phyloP scores from a whole-genome alignment of 2,329 filamentous ascomycete species.

The Daldinia eschscholtzii region DNA sequence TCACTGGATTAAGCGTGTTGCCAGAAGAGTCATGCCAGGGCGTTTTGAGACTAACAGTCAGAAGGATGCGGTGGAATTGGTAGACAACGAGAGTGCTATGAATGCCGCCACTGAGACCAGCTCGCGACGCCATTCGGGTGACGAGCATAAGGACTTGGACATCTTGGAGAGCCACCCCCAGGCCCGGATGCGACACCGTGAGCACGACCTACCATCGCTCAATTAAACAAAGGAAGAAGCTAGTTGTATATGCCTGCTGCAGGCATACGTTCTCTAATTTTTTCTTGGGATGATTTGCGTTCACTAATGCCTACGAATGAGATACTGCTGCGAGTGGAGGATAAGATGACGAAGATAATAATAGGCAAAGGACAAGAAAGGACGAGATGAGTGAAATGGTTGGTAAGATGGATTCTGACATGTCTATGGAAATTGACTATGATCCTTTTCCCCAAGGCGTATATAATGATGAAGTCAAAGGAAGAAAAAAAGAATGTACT shows the following conservation, averaged over 20 bases:
- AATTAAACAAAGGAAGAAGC: slow-evolving; percentile 33
- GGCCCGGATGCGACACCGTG: slow-evolving; percentile 18
- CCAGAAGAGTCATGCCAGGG: slow-evolving; percentile 40
- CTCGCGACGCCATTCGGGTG: slow-evolving; percentile 49
- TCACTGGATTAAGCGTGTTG: slow-evolving; percentile 65
- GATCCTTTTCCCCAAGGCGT: slow-evolving; percentile 34
- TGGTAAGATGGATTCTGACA: slow-evolving; percentile 39
- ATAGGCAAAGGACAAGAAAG: slow-evolving; percentile 9
- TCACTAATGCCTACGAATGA: neutral
- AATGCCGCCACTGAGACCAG: slow-evolving; percentile 47
- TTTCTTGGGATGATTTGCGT: neutral
- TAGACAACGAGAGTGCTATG: slow-evolving; percentile 49
- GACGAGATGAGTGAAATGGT: slow-evolving; percentile 23
- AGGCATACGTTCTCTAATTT: slow-evolving; percentile 7
- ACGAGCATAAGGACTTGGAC: slow-evolving; percentile 46
- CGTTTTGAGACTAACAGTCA: slow-evolving; percentile 35
- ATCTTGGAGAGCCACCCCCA: slow-evolving; percentile 19
- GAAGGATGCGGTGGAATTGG: slow-evolving; percentile 51
- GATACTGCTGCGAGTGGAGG: neutral
- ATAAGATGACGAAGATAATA: slow-evolving; percentile 5
- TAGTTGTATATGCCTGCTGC: slow-evolving; percentile 7
- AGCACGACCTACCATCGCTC: slow-evolving; percentile 46
- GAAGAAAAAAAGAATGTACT: slow-evolving; percentile 36
- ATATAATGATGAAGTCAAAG: slow-evolving; percentile 39
- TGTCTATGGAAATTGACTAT: slow-evolving; percentile 39